Conservation (phyloP, 2,329 filamentous ascomycete genomes). For the Ophiostoma quercus region DNA sequence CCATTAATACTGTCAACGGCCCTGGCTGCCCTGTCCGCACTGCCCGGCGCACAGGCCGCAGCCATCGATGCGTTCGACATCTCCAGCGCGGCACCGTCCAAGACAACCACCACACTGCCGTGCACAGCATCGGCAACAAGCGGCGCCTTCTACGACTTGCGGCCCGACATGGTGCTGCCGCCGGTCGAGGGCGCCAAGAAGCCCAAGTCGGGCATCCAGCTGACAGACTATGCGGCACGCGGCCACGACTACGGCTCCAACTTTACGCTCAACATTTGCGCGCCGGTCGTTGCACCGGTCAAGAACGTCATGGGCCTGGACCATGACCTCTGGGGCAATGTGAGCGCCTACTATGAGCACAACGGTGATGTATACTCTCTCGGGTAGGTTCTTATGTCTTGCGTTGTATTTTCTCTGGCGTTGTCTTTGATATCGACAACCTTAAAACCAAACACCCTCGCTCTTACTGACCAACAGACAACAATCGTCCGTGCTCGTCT, state of each 20-base stretch:
- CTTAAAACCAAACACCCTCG: neutral
- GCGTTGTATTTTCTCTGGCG: neutral
- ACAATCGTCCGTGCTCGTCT: conserved; percentile 49
- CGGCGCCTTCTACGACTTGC: conserved; percentile 56
- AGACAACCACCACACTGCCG: conserved; percentile 40
- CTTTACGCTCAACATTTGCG: conserved; percentile 80
- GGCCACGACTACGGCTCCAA: conserved; percentile 75
- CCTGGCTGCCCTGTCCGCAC: conserved; percentile 17
- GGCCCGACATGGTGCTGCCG: conserved; percentile 48
- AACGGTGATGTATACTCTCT: conserved; percentile 66
- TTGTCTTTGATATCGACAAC: too few species aligned
- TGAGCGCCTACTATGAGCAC: conserved; percentile 70
- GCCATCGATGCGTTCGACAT: conserved; percentile 7
- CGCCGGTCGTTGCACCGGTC: conserved; percentile 63
- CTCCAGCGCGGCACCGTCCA: conserved; percentile 19
- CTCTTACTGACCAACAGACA: conserved; percentile 38
- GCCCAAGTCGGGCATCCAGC: conserved; percentile 39
- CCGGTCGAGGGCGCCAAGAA: conserved; percentile 44
- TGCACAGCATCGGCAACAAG: conserved; percentile 54
- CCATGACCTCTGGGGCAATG: conserved; percentile 59
- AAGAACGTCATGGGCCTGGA: conserved; percentile 60
- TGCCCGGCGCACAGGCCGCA: conserved; percentile 15
- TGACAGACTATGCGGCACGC: conserved; percentile 56
- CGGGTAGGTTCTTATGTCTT: conserved; percentile 50
- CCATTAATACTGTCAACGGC: conserved; percentile 20